These are phyloP conservation scores for Xylariaceae sp. DNA, from an alignment of 2,329 filamentous ascomycete species.

Conservation along the genomic window DNA sequence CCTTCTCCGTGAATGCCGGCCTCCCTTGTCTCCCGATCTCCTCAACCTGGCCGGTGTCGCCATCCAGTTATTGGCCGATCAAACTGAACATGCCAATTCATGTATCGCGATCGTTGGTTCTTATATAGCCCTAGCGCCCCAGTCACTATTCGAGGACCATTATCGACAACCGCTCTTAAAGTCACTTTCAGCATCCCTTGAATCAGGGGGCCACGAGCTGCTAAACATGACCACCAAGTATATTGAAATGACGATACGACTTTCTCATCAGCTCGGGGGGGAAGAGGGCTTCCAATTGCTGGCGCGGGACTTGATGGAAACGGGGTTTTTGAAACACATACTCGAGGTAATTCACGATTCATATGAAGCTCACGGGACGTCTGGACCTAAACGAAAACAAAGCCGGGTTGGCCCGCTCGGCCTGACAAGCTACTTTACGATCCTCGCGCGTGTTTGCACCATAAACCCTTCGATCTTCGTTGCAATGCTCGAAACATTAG, in stretches of 20 bases:
- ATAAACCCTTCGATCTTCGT: conserved; percentile 66
- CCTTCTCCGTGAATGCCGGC: conserved; percentile 60
- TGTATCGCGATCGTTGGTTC: conserved; percentile 62
- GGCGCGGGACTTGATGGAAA: conserved; percentile 58
- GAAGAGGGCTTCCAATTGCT: conserved; percentile 56
- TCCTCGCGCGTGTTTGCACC: conserved; percentile 73
- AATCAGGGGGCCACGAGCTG: conserved; percentile 51
- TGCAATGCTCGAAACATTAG: conserved; percentile 46
- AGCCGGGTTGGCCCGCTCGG: conserved; percentile 67
- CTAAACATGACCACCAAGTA: conserved; percentile 53
- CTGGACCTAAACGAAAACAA: conserved; percentile 68
- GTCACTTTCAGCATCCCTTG: conserved; percentile 46
- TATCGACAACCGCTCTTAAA: conserved; percentile 46
- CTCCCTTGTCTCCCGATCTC: conserved; percentile 57
- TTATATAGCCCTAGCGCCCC: conserved; percentile 65
- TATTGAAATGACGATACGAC: conserved; percentile 60
- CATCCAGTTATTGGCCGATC: conserved; percentile 61
- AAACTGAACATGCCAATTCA: conserved; percentile 56
- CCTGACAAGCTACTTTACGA: conserved; percentile 78
- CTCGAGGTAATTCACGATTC: conserved; percentile 62
- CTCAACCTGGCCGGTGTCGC: conserved; percentile 56
- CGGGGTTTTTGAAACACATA: conserved; percentile 57
- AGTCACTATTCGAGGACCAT: conserved; percentile 55
- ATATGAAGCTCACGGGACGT: conserved; percentile 71
- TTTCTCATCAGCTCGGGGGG: conserved; percentile 57